Evolutionary conservation across 257 asterid genomes (phyloP).

Genomic region (Jasminum sambac): DNA sequence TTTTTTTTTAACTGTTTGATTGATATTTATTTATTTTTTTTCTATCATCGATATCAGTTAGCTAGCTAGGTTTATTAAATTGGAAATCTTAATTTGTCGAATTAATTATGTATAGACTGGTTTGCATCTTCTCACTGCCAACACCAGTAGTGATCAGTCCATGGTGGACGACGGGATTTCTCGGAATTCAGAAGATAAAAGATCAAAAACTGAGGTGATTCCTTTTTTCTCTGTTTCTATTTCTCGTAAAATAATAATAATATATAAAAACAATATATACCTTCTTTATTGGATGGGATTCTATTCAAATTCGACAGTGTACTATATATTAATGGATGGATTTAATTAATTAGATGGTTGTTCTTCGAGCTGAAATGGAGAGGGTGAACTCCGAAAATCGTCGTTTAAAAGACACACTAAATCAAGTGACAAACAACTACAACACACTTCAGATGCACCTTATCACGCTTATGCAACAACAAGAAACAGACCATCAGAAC

Average conservation of each 20-base stretch:
- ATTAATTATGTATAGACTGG: conserved; percentile 50
- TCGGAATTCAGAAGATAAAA: conserved; percentile 45
- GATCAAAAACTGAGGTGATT: conserved; percentile 58
- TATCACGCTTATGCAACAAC: conserved; percentile 52
- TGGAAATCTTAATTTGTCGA: not conserved
- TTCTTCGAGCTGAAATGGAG: conserved; percentile 67
- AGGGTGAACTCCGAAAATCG: conserved; percentile 55
- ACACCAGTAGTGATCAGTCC: conserved; percentile 63
- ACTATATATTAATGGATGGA: not conserved
- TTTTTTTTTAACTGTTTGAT: not conserved
- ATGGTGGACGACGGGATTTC: conserved; percentile 52
- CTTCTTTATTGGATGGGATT: not conserved
- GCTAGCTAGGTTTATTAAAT: not conserved
- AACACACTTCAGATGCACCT: conserved; percentile 58
- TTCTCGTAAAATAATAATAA: too few species aligned
- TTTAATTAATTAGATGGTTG: conserved; percentile 33
- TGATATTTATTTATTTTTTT: not conserved
- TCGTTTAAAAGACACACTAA: conserved; percentile 45
- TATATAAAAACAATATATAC: too few species aligned
- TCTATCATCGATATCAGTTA: too few species aligned
- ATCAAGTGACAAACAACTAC: conserved; percentile 47
- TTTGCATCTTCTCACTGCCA: conserved; percentile 68
- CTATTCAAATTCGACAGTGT: not conserved
- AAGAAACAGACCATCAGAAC: conserved; percentile 30
- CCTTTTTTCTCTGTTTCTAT: not conserved